Base-by-base conservation (phyloP, 2,329 filamentous ascomycete species). In the Colletotrichum godetiae region DNA sequence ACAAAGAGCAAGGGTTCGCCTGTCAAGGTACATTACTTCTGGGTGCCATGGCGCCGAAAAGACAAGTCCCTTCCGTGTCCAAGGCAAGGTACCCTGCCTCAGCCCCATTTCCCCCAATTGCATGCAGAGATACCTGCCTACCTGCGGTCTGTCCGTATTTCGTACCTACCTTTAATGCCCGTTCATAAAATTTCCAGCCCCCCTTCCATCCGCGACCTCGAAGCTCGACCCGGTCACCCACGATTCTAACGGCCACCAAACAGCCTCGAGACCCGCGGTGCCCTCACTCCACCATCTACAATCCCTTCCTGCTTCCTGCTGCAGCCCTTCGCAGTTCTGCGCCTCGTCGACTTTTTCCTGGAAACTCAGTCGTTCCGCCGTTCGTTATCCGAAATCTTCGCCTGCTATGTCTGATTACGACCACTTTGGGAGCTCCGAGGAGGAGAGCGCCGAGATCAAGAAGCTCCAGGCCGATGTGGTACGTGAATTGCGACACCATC, bases 401-500 rank as follows among this genome's bases (percentile, higher is more conserved):
- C 33, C 27, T 76, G 79, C 75, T 76, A 95, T 95, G 92, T 90
- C 90, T 78, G 93, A 95, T 83, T 92, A 93, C 83, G 85, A 84
- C 76, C 88, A 91, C 79, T 95, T 90, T 81, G 92, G 92, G 78
- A 91, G 91, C 79, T 90, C 91, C 29, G 94, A 96, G 52, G 94
- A 96, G 84, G 94, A 97, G 85, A 94, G 93, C 81, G 89, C 89
- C 75, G 93, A 96, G 85, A 90, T 97, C 79, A 93, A 91, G 85
- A 94, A 94, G 84, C 89, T 96, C 74, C 91, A 93, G 77, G 85
- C 87, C 67, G 93, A 95, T 80, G 90, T 97, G 79, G 95, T 97
- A 88, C 79, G 92, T 87, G 61, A 27, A 55, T n/a, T 72, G 68
- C 68, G 53, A 59, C 55, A 67, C 35, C 37, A 1, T 35, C 27